These are phyloP conservation scores for Elaeis guineensis DNA, from an alignment of 176 grass and related monocot species.

Conservation along the genomic window DNA sequence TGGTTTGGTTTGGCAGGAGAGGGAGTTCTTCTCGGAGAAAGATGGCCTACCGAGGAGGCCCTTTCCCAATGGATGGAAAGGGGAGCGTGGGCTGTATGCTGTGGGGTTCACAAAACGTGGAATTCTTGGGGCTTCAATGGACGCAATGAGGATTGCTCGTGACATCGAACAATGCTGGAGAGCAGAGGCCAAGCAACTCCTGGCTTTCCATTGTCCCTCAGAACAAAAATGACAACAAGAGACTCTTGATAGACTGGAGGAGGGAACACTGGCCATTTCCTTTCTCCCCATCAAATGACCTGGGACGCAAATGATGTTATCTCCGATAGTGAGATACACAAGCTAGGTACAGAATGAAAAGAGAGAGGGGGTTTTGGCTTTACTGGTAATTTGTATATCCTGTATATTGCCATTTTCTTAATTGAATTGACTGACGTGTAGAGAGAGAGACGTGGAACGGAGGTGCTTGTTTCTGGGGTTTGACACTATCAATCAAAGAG, in stretches of 20 bases:
- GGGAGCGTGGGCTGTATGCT: constrained; percentile 13
- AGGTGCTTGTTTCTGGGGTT: neutral
- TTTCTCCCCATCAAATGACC: too few species aligned
- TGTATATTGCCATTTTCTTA: neutral
- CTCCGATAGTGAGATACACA: neutral
- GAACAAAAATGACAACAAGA: too few species aligned
- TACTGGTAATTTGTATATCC: neutral
- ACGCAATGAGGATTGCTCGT: neutral
- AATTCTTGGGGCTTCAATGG: constrained; percentile 1
- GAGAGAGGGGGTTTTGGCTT: neutral
- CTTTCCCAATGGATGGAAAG: constrained; percentile 17
- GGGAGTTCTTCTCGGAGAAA: constrained; percentile 8
- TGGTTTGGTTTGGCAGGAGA: constrained; percentile 1
- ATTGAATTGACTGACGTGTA: neutral
- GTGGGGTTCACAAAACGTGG: constrained; percentile 10
- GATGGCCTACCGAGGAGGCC: constrained; percentile 13
- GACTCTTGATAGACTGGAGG: too few species aligned
- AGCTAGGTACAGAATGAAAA: neutral
- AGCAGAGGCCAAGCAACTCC: neutral
- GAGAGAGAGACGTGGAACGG: neutral
- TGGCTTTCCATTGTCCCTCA: neutral
- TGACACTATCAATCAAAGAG: too few species aligned
- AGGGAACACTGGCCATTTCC: too few species aligned
- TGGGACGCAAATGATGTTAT: too few species aligned
- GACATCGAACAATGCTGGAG: constrained; percentile 13